These are phyloP conservation scores for Beta macrorhiza DNA, from an alignment of 179 eudicot genomes.

Conservation along the genomic window DNA sequence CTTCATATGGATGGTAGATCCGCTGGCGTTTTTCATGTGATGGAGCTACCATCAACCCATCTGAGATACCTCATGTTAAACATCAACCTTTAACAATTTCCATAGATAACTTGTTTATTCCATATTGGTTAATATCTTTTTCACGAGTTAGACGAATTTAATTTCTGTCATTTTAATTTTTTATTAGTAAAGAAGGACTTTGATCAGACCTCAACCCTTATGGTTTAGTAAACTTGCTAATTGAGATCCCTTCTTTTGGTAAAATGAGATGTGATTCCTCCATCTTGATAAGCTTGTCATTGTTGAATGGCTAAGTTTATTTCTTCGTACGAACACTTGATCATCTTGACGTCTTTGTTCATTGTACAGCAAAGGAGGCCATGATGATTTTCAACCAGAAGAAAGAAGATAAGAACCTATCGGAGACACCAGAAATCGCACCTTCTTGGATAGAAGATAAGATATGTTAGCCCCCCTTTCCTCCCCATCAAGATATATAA, in stretches of 20 bases:
- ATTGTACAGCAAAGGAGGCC: constrained; percentile 19
- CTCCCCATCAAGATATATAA: not conserved
- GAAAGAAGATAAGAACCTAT: constrained; percentile 32
- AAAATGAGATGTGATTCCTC: not conserved
- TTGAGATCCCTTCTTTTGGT: not conserved
- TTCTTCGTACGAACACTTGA: constrained; percentile 4
- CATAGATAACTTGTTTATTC: not conserved
- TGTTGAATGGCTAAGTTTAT: not conserved
- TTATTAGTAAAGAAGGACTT: too few relatives aligned
- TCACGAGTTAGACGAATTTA: not conserved
- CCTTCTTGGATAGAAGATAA: constrained; percentile 33
- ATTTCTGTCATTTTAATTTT: too few relatives aligned
- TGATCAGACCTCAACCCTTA: too few relatives aligned
- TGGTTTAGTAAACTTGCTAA: too few relatives aligned
- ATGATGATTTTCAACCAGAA: constrained; percentile 27
- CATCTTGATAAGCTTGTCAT: not conserved
- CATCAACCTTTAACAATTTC: not conserved
- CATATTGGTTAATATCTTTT: not conserved
- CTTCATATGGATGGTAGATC: not conserved
- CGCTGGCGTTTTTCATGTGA: constrained; percentile 6
- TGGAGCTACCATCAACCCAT: not conserved
- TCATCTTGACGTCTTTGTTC: constrained; percentile 13
- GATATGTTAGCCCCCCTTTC: constrained; percentile 32
- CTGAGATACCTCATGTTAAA: not conserved
- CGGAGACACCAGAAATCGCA: constrained; percentile 26